phyloP scores from a whole-genome alignment of 2,329 filamentous ascomycete genomes.

The Pseudogymnoascus sp. region DNA sequence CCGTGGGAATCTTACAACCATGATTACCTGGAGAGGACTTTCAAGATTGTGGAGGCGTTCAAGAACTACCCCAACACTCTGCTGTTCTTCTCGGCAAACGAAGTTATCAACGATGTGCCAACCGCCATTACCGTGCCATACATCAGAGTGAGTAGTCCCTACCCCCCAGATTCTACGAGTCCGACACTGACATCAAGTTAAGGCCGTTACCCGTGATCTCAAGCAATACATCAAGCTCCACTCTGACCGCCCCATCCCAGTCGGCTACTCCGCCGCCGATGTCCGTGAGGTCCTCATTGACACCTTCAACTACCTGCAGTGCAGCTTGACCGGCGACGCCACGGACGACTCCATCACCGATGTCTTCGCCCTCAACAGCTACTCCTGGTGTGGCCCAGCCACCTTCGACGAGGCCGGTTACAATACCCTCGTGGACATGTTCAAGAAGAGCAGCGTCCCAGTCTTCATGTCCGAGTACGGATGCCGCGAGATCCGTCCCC shows the following conservation, averaged over 20 bases:
- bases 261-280: constrained; percentile 75
- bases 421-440: constrained; percentile 54
- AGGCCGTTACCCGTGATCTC: constrained; percentile 69
- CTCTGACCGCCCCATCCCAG: constrained; percentile 59
- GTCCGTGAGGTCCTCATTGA: constrained; percentile 66
- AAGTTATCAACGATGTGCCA: constrained; percentile 61
- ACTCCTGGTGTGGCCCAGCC: constrained; percentile 63
- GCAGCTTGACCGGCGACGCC: constrained; percentile 46
- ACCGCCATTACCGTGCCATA: constrained; percentile 58
- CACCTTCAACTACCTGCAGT: constrained; percentile 69
- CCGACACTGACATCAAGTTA: constrained; percentile 24
- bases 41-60: constrained; percentile 59
- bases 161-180: too few relatives aligned
- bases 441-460: constrained; percentile 58
- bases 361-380: constrained; percentile 71
- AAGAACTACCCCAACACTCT: constrained; percentile 59
- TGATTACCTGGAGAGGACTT: constrained; percentile 56
- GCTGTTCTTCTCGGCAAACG: constrained; percentile 72
- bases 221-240: constrained; percentile 73
- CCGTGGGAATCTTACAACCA: constrained; percentile 52
- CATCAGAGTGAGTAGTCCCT: constrained; percentile 36
- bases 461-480: constrained; percentile 79
- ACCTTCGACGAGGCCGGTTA: constrained; percentile 57
- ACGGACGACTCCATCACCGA: constrained; percentile 58
- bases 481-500: constrained; percentile 65